Evolutionary conservation across 1,284 basidiomycete species (phyloP), one percentile per base, ranked within the genome.

Genomic region (Vanrija sp.): DNA sequence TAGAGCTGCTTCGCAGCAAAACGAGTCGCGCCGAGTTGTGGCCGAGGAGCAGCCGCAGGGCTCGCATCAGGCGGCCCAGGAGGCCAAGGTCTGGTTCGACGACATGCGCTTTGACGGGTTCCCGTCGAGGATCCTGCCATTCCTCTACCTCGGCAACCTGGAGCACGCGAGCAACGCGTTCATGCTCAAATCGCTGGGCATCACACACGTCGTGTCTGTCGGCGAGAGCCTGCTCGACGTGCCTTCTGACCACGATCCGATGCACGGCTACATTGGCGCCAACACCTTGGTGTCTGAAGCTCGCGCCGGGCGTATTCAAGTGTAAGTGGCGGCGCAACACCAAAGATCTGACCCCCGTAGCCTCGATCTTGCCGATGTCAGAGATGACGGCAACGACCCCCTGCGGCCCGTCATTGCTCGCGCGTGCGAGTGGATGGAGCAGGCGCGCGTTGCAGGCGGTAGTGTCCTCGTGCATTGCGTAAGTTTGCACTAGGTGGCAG

Each of bases 171-270:
- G 87, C 45, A 98, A 98, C 72, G 92, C 87, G 43, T 88, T 89
- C 67, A 96, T 98, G 92, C 85, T 98, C 5, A 88, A 91, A 65
- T 88, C 91, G 3, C 83, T 98, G n/a, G 91, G 91, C 43, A 96
- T 98, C 68, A 95, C 92, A 1, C 94, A 98, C 69, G 93, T 98
- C 61, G 94, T 98, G 34, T 94, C 91, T 5, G 92, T 98, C 5
- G 95, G 95, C 50, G 95, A 98, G 79, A 73, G 68, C 46, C 58
- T 74, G 49, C 64, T 73, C 38, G 62, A 63, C 28, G 63, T 60
- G 6, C 58, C 63, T 18, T 47, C 54, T 10, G 63, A 58, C 60
- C 59, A 55, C 38, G 66, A 67, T 39, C 63, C 68, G 3, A 56
- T 62, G 52, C 67, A 68, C 51, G 67, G 64, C 5, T 55, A 54